A percentile compares a stretch with the other conserved stretches of the same genome.
phyloP scores from a whole-genome alignment of 257 asterid species.

The Apocynum venetum region DNA sequence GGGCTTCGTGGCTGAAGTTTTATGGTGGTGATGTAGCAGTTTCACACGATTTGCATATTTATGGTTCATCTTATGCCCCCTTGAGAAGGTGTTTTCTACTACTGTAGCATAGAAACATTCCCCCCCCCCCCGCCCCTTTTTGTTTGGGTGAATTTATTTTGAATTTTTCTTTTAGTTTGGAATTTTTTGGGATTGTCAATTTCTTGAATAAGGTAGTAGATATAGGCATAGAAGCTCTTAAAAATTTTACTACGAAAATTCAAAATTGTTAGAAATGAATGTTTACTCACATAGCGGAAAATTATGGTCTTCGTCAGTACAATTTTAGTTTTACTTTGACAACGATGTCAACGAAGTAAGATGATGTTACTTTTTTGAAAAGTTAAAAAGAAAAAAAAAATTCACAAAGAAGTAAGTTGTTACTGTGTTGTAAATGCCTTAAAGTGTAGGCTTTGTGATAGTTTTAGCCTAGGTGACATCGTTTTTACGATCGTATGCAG shows the following conservation, averaged over 20 bases:
- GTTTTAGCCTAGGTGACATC: background rate
- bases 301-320: background rate
- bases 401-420: background rate
- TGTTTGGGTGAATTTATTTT: background rate
- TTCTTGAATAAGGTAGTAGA: background rate
- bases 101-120: background rate
- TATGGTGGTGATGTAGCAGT: background rate
- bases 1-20: background rate
- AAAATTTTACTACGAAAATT: background rate
- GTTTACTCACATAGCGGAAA: background rate
- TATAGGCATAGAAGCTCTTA: background rate
- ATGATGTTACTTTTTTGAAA: background rate
- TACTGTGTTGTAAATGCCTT: background rate
- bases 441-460: background rate
- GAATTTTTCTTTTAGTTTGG: background rate
- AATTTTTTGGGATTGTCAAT: background rate
- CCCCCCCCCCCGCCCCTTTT: too few species aligned
- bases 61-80: background rate
- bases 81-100: background rate
- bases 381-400: background rate
- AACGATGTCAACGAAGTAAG: background rate
- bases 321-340: background rate
- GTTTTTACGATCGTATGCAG: constrained; percentile 34
- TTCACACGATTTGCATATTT: background rate
- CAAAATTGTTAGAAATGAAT: background rate